Evolutionary conservation across 192 early-diverging fungal species (phyloP).

Genomic region (Backusella psychrophila): DNA sequence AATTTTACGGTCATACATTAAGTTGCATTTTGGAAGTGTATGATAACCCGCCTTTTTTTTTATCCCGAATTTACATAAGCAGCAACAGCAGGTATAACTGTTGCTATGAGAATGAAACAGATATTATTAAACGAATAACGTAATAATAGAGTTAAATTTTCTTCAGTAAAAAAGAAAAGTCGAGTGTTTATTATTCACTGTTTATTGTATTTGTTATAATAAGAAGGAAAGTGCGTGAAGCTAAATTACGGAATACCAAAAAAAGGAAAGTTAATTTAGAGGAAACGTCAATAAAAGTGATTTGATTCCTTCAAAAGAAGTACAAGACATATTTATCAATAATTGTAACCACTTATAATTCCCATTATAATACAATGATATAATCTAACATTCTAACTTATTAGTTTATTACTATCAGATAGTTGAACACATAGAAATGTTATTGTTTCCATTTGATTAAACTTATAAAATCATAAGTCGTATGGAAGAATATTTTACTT

Average conservation of each 20-base stretch:
- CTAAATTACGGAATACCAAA: slow-evolving; percentile 5
- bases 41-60: background rate
- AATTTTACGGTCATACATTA: background rate
- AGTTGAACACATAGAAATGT: background rate
- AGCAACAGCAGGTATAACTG: background rate
- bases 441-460: background rate
- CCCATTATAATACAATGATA: background rate
- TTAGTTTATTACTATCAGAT: background rate
- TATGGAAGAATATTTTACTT: background rate
- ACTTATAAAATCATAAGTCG: background rate
- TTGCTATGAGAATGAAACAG: background rate
- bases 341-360: background rate
- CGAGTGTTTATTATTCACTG: background rate
- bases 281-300: background rate
- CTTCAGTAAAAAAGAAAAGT: background rate
- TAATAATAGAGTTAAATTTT: background rate
- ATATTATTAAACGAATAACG: background rate
- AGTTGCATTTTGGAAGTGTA: background rate
- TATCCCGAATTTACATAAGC: background rate
- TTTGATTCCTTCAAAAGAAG: background rate
- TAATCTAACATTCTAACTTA: background rate
- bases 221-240: background rate
- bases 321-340: background rate
- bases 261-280: background rate
- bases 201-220: background rate